These are phyloP conservation scores for Aspergillus avenaceus DNA, from an alignment of 495 filamentous ascomycete genomes.

Conservation along the genomic window DNA sequence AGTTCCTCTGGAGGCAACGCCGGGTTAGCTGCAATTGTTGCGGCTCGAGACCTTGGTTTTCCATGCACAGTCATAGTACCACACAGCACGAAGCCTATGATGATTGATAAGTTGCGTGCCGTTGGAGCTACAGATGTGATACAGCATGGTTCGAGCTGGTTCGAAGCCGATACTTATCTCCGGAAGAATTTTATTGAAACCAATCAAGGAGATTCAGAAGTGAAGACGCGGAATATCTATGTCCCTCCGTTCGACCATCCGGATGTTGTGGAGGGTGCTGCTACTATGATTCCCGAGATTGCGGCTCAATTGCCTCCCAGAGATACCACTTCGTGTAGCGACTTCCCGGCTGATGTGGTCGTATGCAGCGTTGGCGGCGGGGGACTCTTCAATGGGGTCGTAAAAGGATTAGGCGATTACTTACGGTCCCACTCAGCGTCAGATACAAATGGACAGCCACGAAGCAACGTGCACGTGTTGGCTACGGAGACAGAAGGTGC, in stretches of 20 bases:
- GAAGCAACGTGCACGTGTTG: conserved; percentile 49
- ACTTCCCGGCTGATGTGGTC: conserved; percentile 54
- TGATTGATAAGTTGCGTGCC: conserved; percentile 65
- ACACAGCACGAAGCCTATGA: conserved; percentile 54
- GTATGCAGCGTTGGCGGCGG: conserved; percentile 85
- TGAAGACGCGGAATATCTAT: conserved; percentile 58
- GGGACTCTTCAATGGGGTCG: conserved; percentile 74
- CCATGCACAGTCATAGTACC: conserved; percentile 79
- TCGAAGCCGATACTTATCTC: conserved; percentile 70
- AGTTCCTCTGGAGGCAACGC: conserved; percentile 85
- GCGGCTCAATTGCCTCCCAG: conserved; percentile 44
- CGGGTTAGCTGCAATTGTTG: conserved; percentile 81
- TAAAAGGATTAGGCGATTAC: conserved; percentile 58
- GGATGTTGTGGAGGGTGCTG: conserved; percentile 72
- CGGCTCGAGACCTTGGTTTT: conserved; percentile 57
- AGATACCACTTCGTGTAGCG: conserved; percentile 8
- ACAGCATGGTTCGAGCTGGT: conserved; percentile 69
- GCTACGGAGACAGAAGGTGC: conserved; percentile 79
- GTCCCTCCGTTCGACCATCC: conserved; percentile 74
- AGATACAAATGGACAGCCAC: neutral
- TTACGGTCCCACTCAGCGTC: conserved; percentile 12
- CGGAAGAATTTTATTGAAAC: conserved; percentile 52
- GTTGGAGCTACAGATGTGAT: conserved; percentile 65
- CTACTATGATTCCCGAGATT: conserved; percentile 70
- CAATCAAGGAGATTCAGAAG: conserved; percentile 17